phyloP scores from a whole-genome alignment of 257 asterid species.

The Perilla frutescens region DNA sequence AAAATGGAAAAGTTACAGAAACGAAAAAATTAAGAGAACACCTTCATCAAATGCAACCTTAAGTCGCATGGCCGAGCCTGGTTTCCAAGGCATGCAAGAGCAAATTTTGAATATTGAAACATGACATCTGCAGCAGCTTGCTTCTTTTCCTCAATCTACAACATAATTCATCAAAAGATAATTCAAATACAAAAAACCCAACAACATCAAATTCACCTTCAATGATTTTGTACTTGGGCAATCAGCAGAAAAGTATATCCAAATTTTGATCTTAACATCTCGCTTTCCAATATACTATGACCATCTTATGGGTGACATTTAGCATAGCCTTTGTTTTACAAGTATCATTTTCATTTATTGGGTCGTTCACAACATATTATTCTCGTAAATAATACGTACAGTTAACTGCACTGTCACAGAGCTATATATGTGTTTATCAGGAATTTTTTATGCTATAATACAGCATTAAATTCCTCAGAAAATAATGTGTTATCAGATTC shows the following conservation, averaged over 20 bases:
- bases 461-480: constrained; percentile 11
- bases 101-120: constrained; percentile 85
- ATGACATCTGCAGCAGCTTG: constrained; percentile 97
- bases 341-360: not conserved
- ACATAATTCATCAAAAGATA: constrained; percentile 15
- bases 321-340: constrained; percentile 1
- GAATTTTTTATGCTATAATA: not conserved
- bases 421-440: not conserved
- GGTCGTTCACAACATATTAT: not conserved
- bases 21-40: constrained; percentile 30
- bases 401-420: constrained; percentile 1
- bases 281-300: not conserved
- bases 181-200: constrained; percentile 10
- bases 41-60: constrained; percentile 98
- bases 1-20: not conserved
- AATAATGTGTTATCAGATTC: constrained; percentile 4
- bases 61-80: constrained; percentile 93
- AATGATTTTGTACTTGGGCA: not conserved
- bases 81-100: constrained; percentile 79
- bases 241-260: not conserved
- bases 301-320: not conserved
- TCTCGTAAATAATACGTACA: not conserved
- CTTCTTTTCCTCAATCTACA: constrained; percentile 82
- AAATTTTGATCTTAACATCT: not conserved
- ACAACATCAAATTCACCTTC: not conserved